Evolutionary conservation across 306 rosid genomes (phyloP), one percentile per base, ranked within the genome.

Genomic region (Castanea sativa): DNA sequence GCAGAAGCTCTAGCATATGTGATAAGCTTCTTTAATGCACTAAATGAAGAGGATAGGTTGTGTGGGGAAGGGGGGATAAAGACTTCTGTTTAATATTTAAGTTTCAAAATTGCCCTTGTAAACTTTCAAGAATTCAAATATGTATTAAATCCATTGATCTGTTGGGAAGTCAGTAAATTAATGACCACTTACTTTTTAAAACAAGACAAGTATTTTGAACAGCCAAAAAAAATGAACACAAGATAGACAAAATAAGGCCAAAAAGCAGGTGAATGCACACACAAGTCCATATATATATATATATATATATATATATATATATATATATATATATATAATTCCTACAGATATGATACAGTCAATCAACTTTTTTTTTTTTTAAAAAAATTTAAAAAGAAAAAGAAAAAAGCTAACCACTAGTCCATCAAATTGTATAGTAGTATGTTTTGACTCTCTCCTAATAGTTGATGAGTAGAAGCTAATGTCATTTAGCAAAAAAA

Each of bases 381-480:
- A 32, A 32, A 32, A 2, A 32, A 65, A 32, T 65, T 65, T 18
- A 30, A 43, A 65, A 65, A 32, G 9, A 21, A 65, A 30, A 32
- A 32, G 43, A 35, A 21, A 65, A 32, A 32, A 13, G 19, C 32
- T 3, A 30, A 16, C 18, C 45, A 33, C 14, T 6, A 67, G 52
- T 21, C 11, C 4, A 19, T 67, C 72, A 67, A 67, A 35, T 9
- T 21, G 11, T 35, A 23, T 8, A 33, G 45, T 41, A 41, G 45
- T 8, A 8, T 65, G 19, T 32, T 30, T 63, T 64, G 20, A 64
- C 20, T 64, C 70, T 64, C 43, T 64, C 7, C n/a, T 67, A 67
- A 41, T 18, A 21, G 55, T 14, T 10, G 21, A 35, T 77, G 57
- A 74, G 23, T 67, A 49, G 79, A 71, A 76, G 67, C 71, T 71